A percentile compares a stretch with the other conserved stretches of the same genome.
These are phyloP conservation scores for Candida ortonii DNA, from an alignment of 805 yeast genomes.

Conservation along the genomic window DNA sequence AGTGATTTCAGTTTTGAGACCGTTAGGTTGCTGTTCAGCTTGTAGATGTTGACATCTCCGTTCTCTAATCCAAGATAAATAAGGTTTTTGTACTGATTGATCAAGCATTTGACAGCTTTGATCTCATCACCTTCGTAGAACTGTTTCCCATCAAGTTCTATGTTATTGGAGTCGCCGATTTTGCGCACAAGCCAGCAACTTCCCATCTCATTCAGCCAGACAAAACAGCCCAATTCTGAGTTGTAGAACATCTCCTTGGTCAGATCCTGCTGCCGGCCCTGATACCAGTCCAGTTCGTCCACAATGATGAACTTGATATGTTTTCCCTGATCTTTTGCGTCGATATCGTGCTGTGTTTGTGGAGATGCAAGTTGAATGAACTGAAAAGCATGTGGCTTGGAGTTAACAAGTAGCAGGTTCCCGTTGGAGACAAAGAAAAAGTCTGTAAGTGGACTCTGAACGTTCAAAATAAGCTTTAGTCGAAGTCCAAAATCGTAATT, in stretches of 20 bases:
- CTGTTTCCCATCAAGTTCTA: conserved; percentile 24
- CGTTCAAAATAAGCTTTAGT: conserved; percentile 33
- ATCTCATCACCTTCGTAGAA: conserved; percentile 19
- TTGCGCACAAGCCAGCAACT: conserved; percentile 29
- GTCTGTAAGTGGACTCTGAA: conserved; percentile 33
- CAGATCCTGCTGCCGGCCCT: conserved; percentile 12
- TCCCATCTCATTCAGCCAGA: conserved; percentile 32
- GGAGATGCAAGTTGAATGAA: conserved; percentile 25
- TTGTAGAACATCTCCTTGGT: conserved; percentile 21
- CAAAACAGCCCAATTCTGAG: conserved; percentile 26
- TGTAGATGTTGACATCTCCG: conserved; percentile 37
- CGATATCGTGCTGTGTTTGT: conserved; percentile 14
- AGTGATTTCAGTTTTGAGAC: conserved; percentile 31
- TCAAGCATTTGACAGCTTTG: conserved; percentile 28
- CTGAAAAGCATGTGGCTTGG: conserved; percentile 36
- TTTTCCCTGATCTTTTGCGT: conserved; percentile 22
- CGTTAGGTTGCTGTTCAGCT: conserved; percentile 34
- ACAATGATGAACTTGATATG: conserved; percentile 29
- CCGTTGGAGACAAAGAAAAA: conserved; percentile 26
- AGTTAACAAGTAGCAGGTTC: conserved; percentile 28
- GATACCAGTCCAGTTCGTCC: conserved; percentile 35
- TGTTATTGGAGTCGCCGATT: conserved; percentile 9
- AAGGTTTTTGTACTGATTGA: conserved; percentile 41
- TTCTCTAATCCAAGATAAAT: conserved; percentile 38
- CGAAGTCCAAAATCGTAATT: conserved; percentile 33